Conservation (phyloP, 345 rosid genomes). For the Syzygium aqueum region DNA sequence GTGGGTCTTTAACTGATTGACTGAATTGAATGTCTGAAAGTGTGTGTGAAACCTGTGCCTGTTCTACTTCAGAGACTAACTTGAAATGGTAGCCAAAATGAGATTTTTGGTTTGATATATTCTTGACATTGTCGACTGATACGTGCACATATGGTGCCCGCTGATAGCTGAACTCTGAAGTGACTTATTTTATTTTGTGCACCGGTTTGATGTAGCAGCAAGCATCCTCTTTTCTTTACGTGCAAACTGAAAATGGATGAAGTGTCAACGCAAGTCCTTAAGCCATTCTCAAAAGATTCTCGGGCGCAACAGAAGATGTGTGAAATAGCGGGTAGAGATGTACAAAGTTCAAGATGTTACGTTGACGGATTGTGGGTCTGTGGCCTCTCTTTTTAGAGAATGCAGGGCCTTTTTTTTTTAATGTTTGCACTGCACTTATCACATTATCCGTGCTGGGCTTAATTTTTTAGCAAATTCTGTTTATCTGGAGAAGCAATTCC, state of each 20-base stretch:
- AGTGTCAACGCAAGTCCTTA: not conserved
- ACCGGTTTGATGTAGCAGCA: not conserved
- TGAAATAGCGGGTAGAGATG: not conserved
- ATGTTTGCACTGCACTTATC: not conserved
- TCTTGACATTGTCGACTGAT: not conserved
- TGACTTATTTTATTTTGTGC: not conserved
- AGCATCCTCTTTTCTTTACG: not conserved
- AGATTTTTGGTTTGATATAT: not conserved
- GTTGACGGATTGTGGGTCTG: not conserved
- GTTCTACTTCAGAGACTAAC: not conserved
- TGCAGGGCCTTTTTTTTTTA: not conserved
- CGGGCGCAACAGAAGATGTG: not conserved
- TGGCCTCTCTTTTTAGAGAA: not conserved
- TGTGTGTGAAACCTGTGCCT: not conserved
- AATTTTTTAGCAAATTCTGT: not conserved
- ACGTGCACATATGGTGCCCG: not conserved
- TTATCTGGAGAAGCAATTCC: not conserved
- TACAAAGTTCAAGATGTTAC: not conserved
- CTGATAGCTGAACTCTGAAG: not conserved
- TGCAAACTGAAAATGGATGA: not conserved
- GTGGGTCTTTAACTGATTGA: constrained; percentile 17
- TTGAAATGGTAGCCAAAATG: not conserved
- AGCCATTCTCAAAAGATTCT: not conserved
- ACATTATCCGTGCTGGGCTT: not conserved
- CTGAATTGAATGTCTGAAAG: not conserved